phyloP scores from a whole-genome alignment of 148 eudicot species.

The Bassia scoparia region DNA sequence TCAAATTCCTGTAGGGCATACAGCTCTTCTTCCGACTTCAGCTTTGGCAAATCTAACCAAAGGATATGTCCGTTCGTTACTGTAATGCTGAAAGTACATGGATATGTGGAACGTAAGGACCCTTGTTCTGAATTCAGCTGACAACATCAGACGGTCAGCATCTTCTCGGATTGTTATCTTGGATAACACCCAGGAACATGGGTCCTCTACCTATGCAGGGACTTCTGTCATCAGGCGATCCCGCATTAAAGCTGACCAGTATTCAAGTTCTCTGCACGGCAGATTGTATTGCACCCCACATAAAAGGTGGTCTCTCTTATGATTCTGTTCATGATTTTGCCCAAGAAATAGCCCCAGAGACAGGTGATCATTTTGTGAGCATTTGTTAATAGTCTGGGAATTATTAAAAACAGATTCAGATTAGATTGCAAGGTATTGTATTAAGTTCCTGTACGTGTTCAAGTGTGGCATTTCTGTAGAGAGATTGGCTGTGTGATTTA shows the following conservation, averaged over 20 bases:
- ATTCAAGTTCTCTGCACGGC: constrained; percentile 65
- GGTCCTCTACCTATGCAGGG: constrained; percentile 64
- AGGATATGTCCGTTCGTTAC: constrained; percentile 46
- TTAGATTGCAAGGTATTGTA: not conserved
- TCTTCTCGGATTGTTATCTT: constrained; percentile 36
- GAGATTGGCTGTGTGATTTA: not conserved
- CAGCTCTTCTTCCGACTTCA: constrained; percentile 66
- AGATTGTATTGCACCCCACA: constrained; percentile 92
- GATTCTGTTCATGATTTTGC: constrained; percentile 71
- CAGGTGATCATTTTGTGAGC: constrained; percentile 25
- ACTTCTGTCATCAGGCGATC: constrained; percentile 54
- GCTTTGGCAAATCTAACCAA: constrained; percentile 54
- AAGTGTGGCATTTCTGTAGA: not conserved
- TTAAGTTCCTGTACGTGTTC: constrained; percentile 3
- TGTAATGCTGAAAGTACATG: constrained; percentile 56
- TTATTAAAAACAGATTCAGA: not conserved
- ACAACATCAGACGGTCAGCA: constrained; percentile 69
- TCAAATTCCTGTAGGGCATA: constrained; percentile 67
- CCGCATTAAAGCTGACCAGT: constrained; percentile 42
- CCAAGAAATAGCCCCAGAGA: constrained; percentile 43
- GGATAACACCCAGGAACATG: constrained; percentile 58
- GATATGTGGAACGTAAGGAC: constrained; percentile 70
- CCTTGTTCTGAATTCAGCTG: constrained; percentile 61
- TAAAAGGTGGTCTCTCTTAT: constrained; percentile 73
- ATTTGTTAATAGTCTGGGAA: not conserved